Evolutionary conservation across 768 basidiomycete species (phyloP).

Genomic region (Tricholoma matsutake): DNA sequence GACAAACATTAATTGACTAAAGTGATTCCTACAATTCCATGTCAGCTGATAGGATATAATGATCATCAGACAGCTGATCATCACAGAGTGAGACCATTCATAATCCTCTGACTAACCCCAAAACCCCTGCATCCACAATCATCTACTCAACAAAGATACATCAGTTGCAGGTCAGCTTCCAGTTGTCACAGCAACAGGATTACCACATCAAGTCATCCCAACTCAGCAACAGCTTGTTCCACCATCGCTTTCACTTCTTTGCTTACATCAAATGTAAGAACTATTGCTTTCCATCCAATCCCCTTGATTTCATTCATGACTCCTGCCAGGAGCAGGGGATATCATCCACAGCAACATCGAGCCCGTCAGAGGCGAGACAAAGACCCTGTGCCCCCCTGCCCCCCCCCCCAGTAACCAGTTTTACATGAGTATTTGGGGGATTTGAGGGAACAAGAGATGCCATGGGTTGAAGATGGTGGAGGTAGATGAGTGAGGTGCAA

Average conservation of each 20-base stretch:
- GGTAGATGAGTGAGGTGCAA: no score
- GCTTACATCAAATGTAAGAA: not conserved
- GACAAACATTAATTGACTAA: constrained; percentile 1
- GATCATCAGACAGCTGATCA: not conserved
- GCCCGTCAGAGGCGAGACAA: constrained; percentile 30
- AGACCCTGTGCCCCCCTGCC: constrained; percentile 32
- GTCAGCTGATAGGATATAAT: constrained; percentile 2
- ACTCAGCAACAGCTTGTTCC: not conserved
- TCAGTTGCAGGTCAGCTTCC: not conserved
- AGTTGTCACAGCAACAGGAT: not conserved
- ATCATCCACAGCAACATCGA: constrained; percentile 19
- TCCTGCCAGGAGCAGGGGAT: not conserved
- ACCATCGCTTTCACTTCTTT: not conserved
- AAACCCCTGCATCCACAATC: constrained; percentile 45
- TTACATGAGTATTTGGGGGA: not conserved
- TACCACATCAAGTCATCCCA: not conserved
- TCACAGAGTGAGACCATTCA: constrained; percentile 15
- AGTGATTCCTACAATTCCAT: constrained; percentile 9
- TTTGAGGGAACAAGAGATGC: no score
- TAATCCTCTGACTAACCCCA: constrained; percentile 9
- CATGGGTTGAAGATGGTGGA: no score
- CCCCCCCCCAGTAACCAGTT: constrained; percentile 24
- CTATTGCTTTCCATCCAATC: not conserved
- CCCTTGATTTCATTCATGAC: not conserved
- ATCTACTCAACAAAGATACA: constrained; percentile 22